These are phyloP conservation scores for Fusarium sp. DNA, from an alignment of 2,329 filamentous ascomycete genomes.

Conservation along the genomic window DNA sequence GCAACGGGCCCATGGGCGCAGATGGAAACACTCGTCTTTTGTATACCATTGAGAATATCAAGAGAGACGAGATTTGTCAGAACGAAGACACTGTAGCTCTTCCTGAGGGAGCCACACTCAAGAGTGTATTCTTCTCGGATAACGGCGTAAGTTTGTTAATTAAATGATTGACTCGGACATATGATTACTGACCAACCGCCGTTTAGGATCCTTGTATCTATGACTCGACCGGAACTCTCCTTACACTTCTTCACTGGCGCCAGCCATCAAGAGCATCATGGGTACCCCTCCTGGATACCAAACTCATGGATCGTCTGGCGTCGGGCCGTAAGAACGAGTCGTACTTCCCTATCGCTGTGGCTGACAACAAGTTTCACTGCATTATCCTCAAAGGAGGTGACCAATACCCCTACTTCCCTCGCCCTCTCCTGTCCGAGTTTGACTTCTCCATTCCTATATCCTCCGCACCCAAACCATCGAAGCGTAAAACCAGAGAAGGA, in stretches of 20 bases:
- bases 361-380: slow-evolving; percentile 93
- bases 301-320: slow-evolving; percentile 81
- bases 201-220: slow-evolving; percentile 91
- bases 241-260: slow-evolving; percentile 92
- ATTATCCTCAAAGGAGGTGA: slow-evolving; percentile 98
- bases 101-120: slow-evolving; percentile 76
- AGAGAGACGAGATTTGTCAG: slow-evolving; percentile 92
- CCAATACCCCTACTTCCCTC: slow-evolving; percentile 90
- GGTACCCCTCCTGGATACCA: slow-evolving; percentile 93
- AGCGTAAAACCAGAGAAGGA: slow-evolving; percentile 47
- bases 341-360: slow-evolving; percentile 96
- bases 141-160: slow-evolving; percentile 72
- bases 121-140: slow-evolving; percentile 91
- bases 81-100: slow-evolving; percentile 92
- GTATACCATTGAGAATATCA: slow-evolving; percentile 95
- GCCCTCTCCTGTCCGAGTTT: slow-evolving; percentile 91
- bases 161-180: not conserved
- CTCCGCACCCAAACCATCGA: slow-evolving; percentile 56
- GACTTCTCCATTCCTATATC: slow-evolving; percentile 87
- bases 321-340: slow-evolving; percentile 86
- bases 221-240: slow-evolving; percentile 87
- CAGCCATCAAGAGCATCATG: slow-evolving; percentile 85
- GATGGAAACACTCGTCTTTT: slow-evolving; percentile 82
- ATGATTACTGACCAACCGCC: slow-evolving; percentile 4
- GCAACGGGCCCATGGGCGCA: slow-evolving; percentile 85